Base-by-base conservation (phyloP, 2,329 filamentous ascomycete genomes). In the Raffaelea ambrosiae region DNA sequence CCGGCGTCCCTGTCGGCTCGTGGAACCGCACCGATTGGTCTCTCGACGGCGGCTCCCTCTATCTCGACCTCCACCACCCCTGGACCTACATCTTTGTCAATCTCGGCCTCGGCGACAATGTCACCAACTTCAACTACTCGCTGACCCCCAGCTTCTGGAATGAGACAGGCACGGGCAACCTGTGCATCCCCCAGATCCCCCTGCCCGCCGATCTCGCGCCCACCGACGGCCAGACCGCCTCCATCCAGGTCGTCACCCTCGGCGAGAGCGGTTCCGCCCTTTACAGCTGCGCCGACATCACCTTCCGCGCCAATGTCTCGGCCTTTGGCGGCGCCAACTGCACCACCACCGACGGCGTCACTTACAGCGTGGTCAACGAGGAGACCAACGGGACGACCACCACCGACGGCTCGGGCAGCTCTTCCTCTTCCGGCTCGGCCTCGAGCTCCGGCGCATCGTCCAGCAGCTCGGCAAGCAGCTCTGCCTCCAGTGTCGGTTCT, bases 261-360 rank as follows among this genome's bases (percentile, higher is more conserved):
- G 80, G 78, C 23, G 69, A 76, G 20, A 68, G 67, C 4, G 74
- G 71, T 19, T 73, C 71, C 36, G 80, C 83, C 16, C 66, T 89
- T 29, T 89, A 88, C 65, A 85, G 83, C 64, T 90, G 86, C 63
- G 82, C 84, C 59, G 85, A 90, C 57, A 77, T 89, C 54, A 81
- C 77, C 22, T 83, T 90, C 66, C 74, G 72, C 29, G 66, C 68
- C 45, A 66, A 67, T 11, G 70, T 76, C 4, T 67, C 71, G 18
- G 61, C 66, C 9, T 67, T 74, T 16, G 59, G 66, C 22, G 66
- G 61, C 20, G 65, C 66, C 38, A 64, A 72, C 49, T 88, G 83
- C 72, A 67, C 65, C 53, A 84, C 79, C 54, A 72, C 70, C 53
- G 78, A 72, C 10, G 76, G 73, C 35, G 67, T 86, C 40, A 68